Evolutionary conservation across 257 asterid genomes (phyloP).

Genomic region (Nicotiana paniculata): DNA sequence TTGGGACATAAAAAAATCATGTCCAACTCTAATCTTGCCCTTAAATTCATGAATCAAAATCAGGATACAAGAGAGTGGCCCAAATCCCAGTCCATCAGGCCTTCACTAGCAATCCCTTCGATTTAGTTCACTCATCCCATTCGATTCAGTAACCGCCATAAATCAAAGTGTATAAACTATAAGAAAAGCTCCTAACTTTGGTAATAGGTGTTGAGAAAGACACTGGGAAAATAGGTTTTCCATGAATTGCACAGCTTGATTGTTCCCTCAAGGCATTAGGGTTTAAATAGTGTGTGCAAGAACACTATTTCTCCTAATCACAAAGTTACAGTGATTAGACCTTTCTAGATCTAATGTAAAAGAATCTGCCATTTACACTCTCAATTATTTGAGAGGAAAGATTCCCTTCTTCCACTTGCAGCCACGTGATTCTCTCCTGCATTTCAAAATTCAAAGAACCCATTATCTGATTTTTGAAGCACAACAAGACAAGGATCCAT

Average conservation of each 20-base stretch:
- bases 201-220: background rate
- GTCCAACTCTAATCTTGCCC: background rate
- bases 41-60: background rate
- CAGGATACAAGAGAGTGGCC: background rate
- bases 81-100: background rate
- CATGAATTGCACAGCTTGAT: background rate
- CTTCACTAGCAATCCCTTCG: background rate
- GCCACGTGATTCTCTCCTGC: background rate
- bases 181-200: background rate
- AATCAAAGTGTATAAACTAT: background rate
- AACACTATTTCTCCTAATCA: background rate
- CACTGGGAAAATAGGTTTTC: background rate
- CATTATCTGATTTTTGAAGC: background rate
- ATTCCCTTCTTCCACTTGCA: background rate
- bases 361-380: background rate
- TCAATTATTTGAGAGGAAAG: background rate
- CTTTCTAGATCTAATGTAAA: background rate
- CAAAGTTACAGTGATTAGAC: background rate
- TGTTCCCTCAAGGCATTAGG: background rate
- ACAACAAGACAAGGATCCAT: background rate
- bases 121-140: background rate
- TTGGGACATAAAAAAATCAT: background rate
- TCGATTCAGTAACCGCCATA: background rate
- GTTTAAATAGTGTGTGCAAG: background rate
- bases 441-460: background rate